phyloP scores from a whole-genome alignment of 345 rosid genomes.

The Anastatica hierochuntica region DNA sequence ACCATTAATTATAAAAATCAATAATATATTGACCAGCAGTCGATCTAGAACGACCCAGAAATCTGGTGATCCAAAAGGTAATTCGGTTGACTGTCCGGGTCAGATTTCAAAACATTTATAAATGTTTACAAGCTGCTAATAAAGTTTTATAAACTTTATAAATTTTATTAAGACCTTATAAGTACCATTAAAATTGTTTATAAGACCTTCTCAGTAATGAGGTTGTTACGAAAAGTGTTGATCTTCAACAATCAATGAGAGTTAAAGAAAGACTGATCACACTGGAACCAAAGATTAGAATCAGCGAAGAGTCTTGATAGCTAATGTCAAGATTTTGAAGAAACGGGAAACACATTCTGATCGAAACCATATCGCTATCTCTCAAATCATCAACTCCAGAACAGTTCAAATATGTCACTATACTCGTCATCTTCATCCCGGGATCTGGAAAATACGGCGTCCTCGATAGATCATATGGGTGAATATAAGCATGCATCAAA shows the following conservation, averaged over 20 bases:
- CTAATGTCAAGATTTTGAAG: conserved; percentile 62
- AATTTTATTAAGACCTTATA: too few relatives aligned
- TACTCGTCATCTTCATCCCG: conserved; percentile 23
- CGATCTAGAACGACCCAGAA: too few relatives aligned
- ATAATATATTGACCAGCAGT: too few relatives aligned
- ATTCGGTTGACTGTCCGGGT: too few relatives aligned
- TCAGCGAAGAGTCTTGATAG: conserved; percentile 21
- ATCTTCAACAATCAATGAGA: conserved; percentile 42
- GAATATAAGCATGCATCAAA: too few relatives aligned
- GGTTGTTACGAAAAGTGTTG: conserved; percentile 54
- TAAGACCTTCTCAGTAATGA: conserved; percentile 53
- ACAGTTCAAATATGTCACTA: conserved; percentile 41
- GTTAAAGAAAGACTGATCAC: conserved; percentile 35
- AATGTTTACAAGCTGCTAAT: too few relatives aligned
- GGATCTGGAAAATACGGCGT: conserved; percentile 27
- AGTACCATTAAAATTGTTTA: too few relatives aligned
- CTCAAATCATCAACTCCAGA: conserved; percentile 21
- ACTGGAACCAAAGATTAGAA: conserved; percentile 41
- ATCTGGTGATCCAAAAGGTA: too few relatives aligned
- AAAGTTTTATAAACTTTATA: too few relatives aligned
- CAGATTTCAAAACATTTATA: too few relatives aligned
- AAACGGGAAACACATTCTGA: conserved; percentile 41
- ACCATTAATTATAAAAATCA: too few relatives aligned
- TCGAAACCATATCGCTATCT: conserved; percentile 33
- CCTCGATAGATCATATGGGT: conserved; percentile 32